These are phyloP conservation scores for Hygrophila difformis DNA, from an alignment of 257 asterid species.

Conservation along the genomic window DNA sequence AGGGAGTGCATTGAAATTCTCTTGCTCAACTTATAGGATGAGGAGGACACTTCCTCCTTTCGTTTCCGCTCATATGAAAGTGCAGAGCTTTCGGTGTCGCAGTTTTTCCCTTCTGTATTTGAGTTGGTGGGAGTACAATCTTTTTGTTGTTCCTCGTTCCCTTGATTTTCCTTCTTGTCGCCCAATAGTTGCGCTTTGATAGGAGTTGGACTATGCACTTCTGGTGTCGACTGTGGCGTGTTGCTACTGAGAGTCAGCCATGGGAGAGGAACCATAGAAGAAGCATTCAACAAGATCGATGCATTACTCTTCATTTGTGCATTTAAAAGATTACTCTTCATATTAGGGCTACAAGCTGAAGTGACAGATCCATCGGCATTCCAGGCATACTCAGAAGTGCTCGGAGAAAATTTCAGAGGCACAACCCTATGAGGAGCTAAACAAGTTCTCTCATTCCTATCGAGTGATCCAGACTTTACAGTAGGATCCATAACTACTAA, in stretches of 20 bases:
- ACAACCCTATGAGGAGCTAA: constrained; percentile 21
- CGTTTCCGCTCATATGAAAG: background rate
- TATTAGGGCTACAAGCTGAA: too few relatives aligned
- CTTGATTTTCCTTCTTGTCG: constrained; percentile 17
- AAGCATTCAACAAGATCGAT: constrained; percentile 1
- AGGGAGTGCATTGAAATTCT: constrained; percentile 16
- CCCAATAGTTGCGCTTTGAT: constrained; percentile 23
- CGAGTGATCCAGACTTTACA: constrained; percentile 24
- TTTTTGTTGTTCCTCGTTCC: constrained; percentile 14
- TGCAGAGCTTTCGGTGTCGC: too few relatives aligned
- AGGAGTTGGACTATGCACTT: constrained; percentile 53
- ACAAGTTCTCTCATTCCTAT: constrained; percentile 19
- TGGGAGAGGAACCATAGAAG: constrained; percentile 19
- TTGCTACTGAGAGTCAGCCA: constrained; percentile 31
- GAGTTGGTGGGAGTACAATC: too few relatives aligned
- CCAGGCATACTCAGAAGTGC: background rate
- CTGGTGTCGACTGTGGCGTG: constrained; percentile 16
- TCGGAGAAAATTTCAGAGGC: constrained; percentile 21
- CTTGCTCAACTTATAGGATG: constrained; percentile 25
- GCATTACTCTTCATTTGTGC: background rate
- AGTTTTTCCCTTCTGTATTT: too few relatives aligned
- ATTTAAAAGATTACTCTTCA: background rate
- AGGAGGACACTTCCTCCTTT: constrained; percentile 11
- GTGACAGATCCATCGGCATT: too few relatives aligned
- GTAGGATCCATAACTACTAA: constrained; percentile 31